Percentiles rank a stretch among this genome's conserved stretches.
Evolutionary conservation across 805 yeast species (phyloP).

Genomic region (Kockiozyma suomiensis): DNA sequence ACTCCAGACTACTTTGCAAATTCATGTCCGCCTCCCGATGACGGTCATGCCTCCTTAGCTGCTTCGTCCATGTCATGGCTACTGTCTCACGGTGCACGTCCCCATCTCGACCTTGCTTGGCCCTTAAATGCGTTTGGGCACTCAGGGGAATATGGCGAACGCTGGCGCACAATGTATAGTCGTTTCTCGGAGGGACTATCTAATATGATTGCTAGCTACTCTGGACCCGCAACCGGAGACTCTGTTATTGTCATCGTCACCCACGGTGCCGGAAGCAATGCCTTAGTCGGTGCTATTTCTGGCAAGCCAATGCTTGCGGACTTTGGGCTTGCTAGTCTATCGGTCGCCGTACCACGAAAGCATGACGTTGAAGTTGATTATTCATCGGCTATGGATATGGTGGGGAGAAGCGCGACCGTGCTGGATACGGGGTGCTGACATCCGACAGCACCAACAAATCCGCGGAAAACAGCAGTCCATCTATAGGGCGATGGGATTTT

Average conservation of each 20-base stretch:
- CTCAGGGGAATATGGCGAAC: slow-evolving; percentile 45
- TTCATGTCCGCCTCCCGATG: slow-evolving; percentile 45
- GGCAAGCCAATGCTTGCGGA: slow-evolving; percentile 41
- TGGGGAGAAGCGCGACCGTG: slow-evolving; percentile 26
- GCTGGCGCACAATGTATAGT: slow-evolving; percentile 44
- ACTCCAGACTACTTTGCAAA: slow-evolving; percentile 44
- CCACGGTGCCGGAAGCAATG: slow-evolving; percentile 47
- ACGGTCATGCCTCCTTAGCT: slow-evolving; percentile 40
- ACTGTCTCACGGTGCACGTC: slow-evolving; percentile 15
- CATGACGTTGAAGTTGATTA: slow-evolving; percentile 12
- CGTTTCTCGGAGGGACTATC: slow-evolving; percentile 40
- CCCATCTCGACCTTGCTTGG: slow-evolving; percentile 37
- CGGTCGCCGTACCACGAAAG: slow-evolving; percentile 34
- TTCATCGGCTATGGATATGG: slow-evolving; percentile 27
- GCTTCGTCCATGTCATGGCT: slow-evolving; percentile 37
- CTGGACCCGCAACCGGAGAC: slow-evolving; percentile 21
- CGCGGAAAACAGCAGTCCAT: not conserved
- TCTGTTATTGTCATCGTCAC: slow-evolving; percentile 41
- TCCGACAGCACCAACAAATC: slow-evolving; percentile 1
- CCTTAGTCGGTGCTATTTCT: slow-evolving; percentile 42
- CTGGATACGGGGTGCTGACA: slow-evolving; percentile 24
- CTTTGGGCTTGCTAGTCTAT: slow-evolving; percentile 38
- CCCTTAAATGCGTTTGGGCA: slow-evolving; percentile 37
- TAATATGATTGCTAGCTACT: slow-evolving; percentile 37
- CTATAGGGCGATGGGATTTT: slow-evolving; percentile 21